These are phyloP conservation scores for Podila epicladia DNA, from an alignment of 192 early-diverging fungal species.

Conservation along the genomic window DNA sequence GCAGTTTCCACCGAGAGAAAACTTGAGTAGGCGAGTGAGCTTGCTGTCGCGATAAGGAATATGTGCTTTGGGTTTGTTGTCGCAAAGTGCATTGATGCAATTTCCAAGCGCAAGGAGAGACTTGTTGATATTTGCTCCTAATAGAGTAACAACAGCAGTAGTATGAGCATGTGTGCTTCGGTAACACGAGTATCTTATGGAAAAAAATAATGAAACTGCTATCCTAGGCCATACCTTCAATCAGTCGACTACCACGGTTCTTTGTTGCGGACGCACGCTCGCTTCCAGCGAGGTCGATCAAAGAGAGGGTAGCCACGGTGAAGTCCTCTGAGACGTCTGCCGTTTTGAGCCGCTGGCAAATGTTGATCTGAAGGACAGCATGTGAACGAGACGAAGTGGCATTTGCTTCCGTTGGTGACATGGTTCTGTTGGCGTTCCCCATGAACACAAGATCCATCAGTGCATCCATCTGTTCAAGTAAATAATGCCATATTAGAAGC, in stretches of 20 bases:
- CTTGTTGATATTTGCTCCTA: slow-evolving; percentile 94
- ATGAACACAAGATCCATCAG: slow-evolving; percentile 78
- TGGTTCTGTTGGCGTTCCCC: slow-evolving; percentile 73
- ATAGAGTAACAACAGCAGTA: neutral
- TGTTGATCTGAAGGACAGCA: slow-evolving; percentile 70
- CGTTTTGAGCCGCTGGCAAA: slow-evolving; percentile 36
- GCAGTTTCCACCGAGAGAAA: slow-evolving; percentile 95
- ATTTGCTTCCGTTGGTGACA: slow-evolving; percentile 92
- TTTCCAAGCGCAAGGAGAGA: slow-evolving; percentile 96
- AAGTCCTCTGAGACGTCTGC: slow-evolving; percentile 45
- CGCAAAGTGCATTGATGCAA: slow-evolving; percentile 95
- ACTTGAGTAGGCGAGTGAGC: slow-evolving; percentile 96
- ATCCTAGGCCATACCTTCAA: slow-evolving; percentile 53
- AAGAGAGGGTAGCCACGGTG: slow-evolving; percentile 75
- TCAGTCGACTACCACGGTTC: slow-evolving; percentile 85
- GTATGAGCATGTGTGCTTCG: neutral
- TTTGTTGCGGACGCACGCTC: slow-evolving; percentile 95
- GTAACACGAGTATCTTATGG: neutral
- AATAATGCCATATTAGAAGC: neutral
- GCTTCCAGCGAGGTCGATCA: slow-evolving; percentile 96
- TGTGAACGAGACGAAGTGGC: slow-evolving; percentile 93
- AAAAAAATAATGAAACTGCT: slow-evolving; percentile 1
- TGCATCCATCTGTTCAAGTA: slow-evolving; percentile 55
- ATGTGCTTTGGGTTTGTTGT: slow-evolving; percentile 73
- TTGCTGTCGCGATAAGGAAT: slow-evolving; percentile 99